These are phyloP conservation scores for Mycena venus DNA, from an alignment of 768 basidiomycete genomes.

Conservation along the genomic window DNA sequence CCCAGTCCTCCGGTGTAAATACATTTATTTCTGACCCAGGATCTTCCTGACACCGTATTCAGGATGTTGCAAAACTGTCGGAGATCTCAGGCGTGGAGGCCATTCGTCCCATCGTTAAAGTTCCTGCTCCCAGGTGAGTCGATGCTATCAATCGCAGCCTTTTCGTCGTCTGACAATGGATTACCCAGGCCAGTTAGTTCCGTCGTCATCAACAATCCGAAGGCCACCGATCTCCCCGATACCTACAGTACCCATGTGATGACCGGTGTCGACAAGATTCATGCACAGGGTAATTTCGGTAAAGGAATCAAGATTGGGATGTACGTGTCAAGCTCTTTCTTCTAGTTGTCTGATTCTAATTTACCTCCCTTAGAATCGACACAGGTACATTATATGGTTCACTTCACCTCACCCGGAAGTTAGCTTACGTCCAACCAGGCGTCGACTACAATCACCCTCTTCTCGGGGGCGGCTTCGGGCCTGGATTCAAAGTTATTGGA, in stretches of 20 bases:
- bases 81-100: conserved; percentile 51
- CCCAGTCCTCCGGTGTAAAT: conserved; percentile 19
- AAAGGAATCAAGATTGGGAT: conserved; percentile 63
- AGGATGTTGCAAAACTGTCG: conserved; percentile 53
- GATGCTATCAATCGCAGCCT: neutral
- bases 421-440: conserved; percentile 25
- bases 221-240: conserved; percentile 36
- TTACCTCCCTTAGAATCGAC: conserved; percentile 27
- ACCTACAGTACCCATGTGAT: conserved; percentile 51
- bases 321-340: conserved; percentile 35
- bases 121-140: conserved; percentile 42
- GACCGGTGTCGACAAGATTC: conserved; percentile 61
- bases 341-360: neutral
- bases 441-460: conserved; percentile 45
- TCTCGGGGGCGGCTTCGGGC: conserved; percentile 56
- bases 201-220: conserved; percentile 40
- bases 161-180: neutral
- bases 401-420: neutral
- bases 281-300: conserved; percentile 60
- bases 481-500: conserved; percentile 53
- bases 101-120: conserved; percentile 52
- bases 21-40: neutral
- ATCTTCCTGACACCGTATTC: neutral
- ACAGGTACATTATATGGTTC: conserved; percentile 42
- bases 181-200: conserved; percentile 37